phyloP scores from a whole-genome alignment of 495 filamentous ascomycete species.

The Aspergillus conjunctus region DNA sequence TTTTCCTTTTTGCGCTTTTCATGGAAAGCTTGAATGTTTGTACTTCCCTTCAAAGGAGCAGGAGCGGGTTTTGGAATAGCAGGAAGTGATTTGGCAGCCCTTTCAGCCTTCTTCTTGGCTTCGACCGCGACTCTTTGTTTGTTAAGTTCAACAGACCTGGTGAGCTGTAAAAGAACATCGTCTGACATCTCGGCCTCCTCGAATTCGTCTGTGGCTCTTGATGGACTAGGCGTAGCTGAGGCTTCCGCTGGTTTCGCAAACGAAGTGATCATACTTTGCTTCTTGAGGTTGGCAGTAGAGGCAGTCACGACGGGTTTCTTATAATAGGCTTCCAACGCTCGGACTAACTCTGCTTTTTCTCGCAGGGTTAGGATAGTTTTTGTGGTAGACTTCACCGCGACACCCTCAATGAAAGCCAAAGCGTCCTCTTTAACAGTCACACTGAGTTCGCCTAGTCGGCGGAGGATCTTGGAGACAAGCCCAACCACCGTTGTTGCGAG shows the following conservation, averaged over 20 bases:
- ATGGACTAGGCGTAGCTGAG: constrained; percentile 36
- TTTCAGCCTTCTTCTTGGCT: constrained; percentile 39
- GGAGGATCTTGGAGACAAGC: constrained; percentile 69
- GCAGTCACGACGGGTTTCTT: constrained; percentile 55
- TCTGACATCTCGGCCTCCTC: constrained; percentile 43
- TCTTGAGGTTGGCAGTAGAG: constrained; percentile 54
- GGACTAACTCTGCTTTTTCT: constrained; percentile 80
- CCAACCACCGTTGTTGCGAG: constrained; percentile 74
- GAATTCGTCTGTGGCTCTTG: constrained; percentile 46
- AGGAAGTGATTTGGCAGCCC: constrained; percentile 41
- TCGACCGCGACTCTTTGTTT: constrained; percentile 45
- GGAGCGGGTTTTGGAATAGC: constrained; percentile 35
- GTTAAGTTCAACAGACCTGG: constrained; percentile 51
- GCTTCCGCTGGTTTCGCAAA: constrained; percentile 52
- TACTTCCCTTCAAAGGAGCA: constrained; percentile 40
- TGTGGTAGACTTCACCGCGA: constrained; percentile 57
- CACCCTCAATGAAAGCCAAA: constrained; percentile 60
- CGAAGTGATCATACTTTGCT: constrained; percentile 68
- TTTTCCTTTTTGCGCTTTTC: constrained; percentile 71
- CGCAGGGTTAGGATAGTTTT: constrained; percentile 72
- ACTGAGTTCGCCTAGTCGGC: constrained; percentile 66
- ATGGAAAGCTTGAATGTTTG: constrained; percentile 55
- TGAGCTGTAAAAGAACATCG: constrained; percentile 46
- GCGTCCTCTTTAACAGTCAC: constrained; percentile 66
- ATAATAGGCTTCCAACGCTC: constrained; percentile 76